Evolutionary conservation across 2,329 filamentous ascomycete genomes (phyloP), one percentile per base, ranked within the genome.

Genomic region (Ophiocordyceps camponoti-leonardi): DNA sequence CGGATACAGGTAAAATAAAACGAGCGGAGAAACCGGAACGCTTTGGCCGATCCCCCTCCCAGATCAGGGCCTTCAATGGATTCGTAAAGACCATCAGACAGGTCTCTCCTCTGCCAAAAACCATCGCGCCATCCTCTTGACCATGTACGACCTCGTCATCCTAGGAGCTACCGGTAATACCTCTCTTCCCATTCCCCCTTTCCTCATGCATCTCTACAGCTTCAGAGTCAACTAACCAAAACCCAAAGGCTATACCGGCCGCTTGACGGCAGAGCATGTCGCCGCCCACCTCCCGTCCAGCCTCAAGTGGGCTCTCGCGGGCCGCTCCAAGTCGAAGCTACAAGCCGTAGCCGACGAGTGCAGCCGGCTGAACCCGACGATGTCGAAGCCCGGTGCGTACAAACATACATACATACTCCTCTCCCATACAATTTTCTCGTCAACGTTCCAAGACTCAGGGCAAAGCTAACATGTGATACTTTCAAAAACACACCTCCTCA

Each of bases 221-320:
- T 14, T 8, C 2, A 18, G 43, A 16, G 13, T n/a, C 11, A 16
- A 46, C 22, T 23, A 6, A 23, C 22, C 22, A 23, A 8, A 20
- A 31, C n/a, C 44, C 45, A 6, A 73, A 58, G 88, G 88, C 26
- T 94, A 93, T 63, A 95, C 88, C 0, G 88, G 88, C 37, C 80
- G 77, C 51, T 71, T 83, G 52, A 79, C 79, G 2, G 80, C 81
- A 26, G 80, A 93, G 59, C 78, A 92, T 61, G 81, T 94, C 55
- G 71, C 78, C 45, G 71, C 71, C 14, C 66, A 75, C 51, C 68
- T 86, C 1, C 83, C 87, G 0, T 85, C 82, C 18, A 75, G 86
- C 58, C 61, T 94, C 49, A 86, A 78, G 67, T 95, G 88, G 88
- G 88, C 86, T 14, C 69, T 95, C 46, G 85, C 86, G 42, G 88